Evolutionary conservation across 139 green algal genomes (phyloP).

Genomic region (Zygnema cylindricum): DNA sequence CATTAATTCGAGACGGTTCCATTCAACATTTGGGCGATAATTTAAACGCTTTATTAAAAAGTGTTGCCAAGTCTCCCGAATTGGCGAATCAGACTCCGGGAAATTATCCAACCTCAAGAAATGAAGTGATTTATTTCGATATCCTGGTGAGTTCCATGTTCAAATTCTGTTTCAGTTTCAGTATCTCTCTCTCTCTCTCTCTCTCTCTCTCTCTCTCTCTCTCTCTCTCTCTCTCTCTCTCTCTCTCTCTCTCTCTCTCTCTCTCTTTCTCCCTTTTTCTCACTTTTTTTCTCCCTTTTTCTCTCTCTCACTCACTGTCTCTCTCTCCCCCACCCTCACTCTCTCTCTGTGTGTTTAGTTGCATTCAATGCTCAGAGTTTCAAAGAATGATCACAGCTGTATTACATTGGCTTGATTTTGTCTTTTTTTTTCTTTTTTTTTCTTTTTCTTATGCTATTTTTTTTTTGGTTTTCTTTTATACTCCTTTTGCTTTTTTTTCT

Average conservation of each 20-base stretch:
- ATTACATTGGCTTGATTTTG: too few relatives aligned
- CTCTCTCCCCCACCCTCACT: not conserved
- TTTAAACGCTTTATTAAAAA: conserved; percentile 1
- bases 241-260: conserved; percentile 20
- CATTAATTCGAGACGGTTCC: not conserved
- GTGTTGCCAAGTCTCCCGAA: conserved; percentile 9
- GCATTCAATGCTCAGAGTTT: too few relatives aligned
- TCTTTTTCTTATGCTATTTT: not conserved
- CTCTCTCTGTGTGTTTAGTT: conserved; percentile 7
- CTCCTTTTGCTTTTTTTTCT: too few relatives aligned
- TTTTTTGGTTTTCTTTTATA: too few relatives aligned
- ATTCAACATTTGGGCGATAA: conserved; percentile 50
- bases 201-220: not conserved
- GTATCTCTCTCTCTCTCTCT: not conserved
- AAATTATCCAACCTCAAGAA: not conserved
- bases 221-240: conserved; percentile 14
- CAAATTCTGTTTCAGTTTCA: not conserved
- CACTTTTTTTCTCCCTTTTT: not conserved
- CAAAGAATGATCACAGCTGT: too few relatives aligned
- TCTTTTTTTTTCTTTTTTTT: not conserved
- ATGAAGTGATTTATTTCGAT: not conserved
- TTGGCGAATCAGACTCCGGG: not conserved
- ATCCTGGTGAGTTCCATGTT: not conserved
- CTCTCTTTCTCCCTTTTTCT: not conserved
- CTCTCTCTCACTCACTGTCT: conserved; percentile 1